phyloP scores from a whole-genome alignment of 768 basidiomycete species.

The Fomitopsis pulvina region DNA sequence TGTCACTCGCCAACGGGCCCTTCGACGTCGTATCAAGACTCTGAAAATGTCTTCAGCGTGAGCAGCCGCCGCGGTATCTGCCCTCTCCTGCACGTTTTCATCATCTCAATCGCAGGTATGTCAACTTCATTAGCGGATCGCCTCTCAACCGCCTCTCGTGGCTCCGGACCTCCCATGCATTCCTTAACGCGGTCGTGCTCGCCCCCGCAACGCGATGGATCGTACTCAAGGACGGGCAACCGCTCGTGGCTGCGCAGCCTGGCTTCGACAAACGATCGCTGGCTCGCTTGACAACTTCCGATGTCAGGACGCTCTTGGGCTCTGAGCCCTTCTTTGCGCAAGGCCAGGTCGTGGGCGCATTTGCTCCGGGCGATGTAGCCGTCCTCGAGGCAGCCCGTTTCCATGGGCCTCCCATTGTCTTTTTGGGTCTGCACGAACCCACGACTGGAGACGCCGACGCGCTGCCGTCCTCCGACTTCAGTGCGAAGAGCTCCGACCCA shows the following conservation, averaged over 20 bases:
- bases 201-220: constrained; percentile 68
- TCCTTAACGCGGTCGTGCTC: constrained; percentile 65
- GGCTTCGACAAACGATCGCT: constrained; percentile 31
- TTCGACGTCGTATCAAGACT: not conserved
- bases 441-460: constrained; percentile 36
- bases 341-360: constrained; percentile 39
- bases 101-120: constrained; percentile 25
- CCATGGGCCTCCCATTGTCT: constrained; percentile 56
- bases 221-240: constrained; percentile 67
- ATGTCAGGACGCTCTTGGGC: constrained; percentile 62
- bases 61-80: not conserved
- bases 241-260: constrained; percentile 41
- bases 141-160: constrained; percentile 79
- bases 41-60: constrained; percentile 4
- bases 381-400: constrained; percentile 53
- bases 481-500: constrained; percentile 28
- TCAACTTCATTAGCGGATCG: constrained; percentile 53
- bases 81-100: not conserved
- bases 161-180: constrained; percentile 65
- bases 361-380: constrained; percentile 19
- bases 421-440: constrained; percentile 72
- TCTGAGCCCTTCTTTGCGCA: constrained; percentile 67
- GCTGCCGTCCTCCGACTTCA: constrained; percentile 62
- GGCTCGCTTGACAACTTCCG: constrained; percentile 51
- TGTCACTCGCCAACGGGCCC: not conserved